These are phyloP conservation scores for Colletotrichum neosansevieriae DNA, from an alignment of 2,329 filamentous ascomycete species.

Conservation along the genomic window DNA sequence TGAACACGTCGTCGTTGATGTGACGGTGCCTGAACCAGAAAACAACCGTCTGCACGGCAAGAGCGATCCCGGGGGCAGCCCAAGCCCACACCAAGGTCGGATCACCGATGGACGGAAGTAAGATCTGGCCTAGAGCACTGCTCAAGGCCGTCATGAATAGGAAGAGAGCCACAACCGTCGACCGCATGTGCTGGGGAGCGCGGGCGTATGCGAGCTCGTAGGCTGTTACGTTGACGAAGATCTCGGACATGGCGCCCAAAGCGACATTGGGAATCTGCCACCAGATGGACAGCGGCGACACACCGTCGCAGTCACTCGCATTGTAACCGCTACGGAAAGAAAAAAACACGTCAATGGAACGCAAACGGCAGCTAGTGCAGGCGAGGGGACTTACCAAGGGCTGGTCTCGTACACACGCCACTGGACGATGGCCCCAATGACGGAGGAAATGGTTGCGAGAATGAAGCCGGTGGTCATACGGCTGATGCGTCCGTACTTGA, in stretches of 20 bases:
- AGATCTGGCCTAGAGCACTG: constrained; percentile 60
- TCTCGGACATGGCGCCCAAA: constrained; percentile 65
- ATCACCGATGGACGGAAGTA: constrained; percentile 57
- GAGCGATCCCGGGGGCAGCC: constrained; percentile 44
- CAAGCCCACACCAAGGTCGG: constrained; percentile 48
- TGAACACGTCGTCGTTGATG: constrained; percentile 42
- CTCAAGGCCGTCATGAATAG: constrained; percentile 70
- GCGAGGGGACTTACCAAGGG: constrained; percentile 53
- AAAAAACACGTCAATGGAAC: neutral
- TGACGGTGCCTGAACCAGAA: constrained; percentile 45
- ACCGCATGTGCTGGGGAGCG: constrained; percentile 74
- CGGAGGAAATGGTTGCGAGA: constrained; percentile 60
- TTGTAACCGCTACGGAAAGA: constrained; percentile 51
- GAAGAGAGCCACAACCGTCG: constrained; percentile 67
- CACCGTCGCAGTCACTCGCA: constrained; percentile 54
- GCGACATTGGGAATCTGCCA: constrained; percentile 61
- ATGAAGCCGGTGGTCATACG: constrained; percentile 70
- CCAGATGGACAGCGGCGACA: constrained; percentile 63
- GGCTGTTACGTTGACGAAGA: constrained; percentile 72
- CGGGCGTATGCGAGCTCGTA: constrained; percentile 78
- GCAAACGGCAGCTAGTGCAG: no score
- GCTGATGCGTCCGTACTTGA: constrained; percentile 69
- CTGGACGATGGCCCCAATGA: constrained; percentile 68
- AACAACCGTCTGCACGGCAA: constrained; percentile 43
- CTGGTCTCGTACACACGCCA: constrained; percentile 68